phyloP scores from a whole-genome alignment of 306 rosid species.

The Pterocarpus santalinus region DNA sequence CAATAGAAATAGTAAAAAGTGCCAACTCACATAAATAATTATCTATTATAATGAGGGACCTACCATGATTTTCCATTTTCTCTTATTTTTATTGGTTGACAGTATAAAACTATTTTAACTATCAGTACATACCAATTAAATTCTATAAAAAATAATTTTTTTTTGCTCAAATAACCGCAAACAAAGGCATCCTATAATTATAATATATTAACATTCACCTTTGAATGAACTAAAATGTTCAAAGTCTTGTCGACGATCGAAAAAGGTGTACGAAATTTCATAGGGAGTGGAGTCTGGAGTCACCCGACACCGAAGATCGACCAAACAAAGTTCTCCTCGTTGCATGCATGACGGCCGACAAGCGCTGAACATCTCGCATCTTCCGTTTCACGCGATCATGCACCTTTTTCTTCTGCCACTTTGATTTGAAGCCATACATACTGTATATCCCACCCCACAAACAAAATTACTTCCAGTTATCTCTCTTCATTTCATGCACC shows the following conservation, averaged over 20 bases:
- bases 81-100: no score
- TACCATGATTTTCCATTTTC: no score
- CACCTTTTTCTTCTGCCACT: conserved; percentile 46
- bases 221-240: no score
- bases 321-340: conserved; percentile 46
- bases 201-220: no score
- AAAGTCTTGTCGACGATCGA: neutral
- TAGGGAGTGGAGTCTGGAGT: neutral
- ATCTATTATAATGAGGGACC: no score
- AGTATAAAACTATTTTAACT: no score
- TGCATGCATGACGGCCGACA: conserved; percentile 81
- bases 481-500: conserved; percentile 30
- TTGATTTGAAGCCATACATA: neutral
- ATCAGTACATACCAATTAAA: no score
- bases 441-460: neutral
- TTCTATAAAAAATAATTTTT: no score
- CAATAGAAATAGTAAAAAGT: no score
- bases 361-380: conserved; percentile 65
- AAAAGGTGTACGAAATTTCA: conserved; percentile 22
- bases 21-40: no score
- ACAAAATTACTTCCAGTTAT: neutral
- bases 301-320: neutral
- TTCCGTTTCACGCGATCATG: conserved; percentile 66
- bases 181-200: no score
- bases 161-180: no score